Conservation (phyloP, 176 grass and related monocot genomes). For the Musa schizocarpa region DNA sequence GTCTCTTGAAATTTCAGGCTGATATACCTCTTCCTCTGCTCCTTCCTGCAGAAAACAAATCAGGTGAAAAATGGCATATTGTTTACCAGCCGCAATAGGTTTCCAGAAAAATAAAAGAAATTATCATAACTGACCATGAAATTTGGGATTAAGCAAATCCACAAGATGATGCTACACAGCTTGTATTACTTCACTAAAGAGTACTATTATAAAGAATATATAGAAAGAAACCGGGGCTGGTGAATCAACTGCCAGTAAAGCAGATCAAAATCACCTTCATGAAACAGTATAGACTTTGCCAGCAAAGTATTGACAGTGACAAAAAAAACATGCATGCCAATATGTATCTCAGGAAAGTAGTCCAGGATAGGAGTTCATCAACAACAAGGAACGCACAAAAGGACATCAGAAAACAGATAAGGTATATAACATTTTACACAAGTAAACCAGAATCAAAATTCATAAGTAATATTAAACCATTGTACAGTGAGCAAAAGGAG, state of each 20-base stretch:
- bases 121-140: no score
- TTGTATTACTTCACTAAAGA: not conserved
- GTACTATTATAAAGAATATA: not conserved
- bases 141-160: no score
- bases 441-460: not conserved
- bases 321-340: not conserved
- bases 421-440: no score
- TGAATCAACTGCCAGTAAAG: not conserved
- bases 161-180: not conserved
- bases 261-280: not conserved
- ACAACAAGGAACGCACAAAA: no score
- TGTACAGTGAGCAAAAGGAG: not conserved
- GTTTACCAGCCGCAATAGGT: not conserved
- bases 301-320: not conserved
- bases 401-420: no score
- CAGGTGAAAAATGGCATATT: no score
- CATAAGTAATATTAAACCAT: not conserved
- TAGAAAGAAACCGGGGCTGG: not conserved
- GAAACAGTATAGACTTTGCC: not conserved
- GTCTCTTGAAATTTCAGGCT: constrained; percentile 19
- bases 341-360: not conserved
- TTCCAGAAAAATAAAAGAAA: not conserved
- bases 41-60: constrained; percentile 38
- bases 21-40: constrained; percentile 25
- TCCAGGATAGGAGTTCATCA: not conserved